Conservation (phyloP, 441 rosid species). For the Croton laevigatus region DNA sequence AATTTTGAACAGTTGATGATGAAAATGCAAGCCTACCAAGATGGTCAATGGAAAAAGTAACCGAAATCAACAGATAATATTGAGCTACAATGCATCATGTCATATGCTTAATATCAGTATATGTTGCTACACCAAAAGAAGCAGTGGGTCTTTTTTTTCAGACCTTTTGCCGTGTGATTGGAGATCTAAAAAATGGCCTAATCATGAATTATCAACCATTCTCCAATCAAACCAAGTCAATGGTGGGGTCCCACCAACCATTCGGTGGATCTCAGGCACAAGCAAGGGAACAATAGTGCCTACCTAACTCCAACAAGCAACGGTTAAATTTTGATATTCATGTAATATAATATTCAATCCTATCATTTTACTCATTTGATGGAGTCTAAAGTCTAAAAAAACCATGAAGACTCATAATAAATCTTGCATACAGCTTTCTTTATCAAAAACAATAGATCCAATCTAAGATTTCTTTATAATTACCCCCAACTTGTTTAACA, state of each 20-base stretch:
- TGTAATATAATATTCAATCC: slow-evolving; percentile 3
- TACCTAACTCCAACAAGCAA: neutral
- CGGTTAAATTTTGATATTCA: neutral
- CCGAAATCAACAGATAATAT: neutral
- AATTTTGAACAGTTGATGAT: neutral
- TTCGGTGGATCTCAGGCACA: slow-evolving; percentile 10
- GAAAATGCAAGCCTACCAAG: neutral
- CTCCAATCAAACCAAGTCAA: neutral
- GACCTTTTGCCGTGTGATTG: slow-evolving; percentile 1
- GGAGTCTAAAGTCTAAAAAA: neutral
- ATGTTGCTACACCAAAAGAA: neutral
- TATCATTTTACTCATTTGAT: neutral
- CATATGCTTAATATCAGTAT: neutral
- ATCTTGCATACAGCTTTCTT: neutral
- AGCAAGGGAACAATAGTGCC: neutral
- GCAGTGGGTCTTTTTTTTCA: neutral
- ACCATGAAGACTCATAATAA: neutral
- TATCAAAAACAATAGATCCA: neutral
- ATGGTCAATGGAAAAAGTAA: neutral
- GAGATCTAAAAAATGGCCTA: neutral
- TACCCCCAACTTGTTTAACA: neutral
- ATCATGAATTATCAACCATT: slow-evolving; percentile 10
- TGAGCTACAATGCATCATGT: neutral
- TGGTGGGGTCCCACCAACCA: slow-evolving; percentile 1
- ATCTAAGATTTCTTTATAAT: neutral